Evolutionary conservation across 2,329 filamentous ascomycete species (phyloP).

Genomic region (Tolypocladium tundrense): DNA sequence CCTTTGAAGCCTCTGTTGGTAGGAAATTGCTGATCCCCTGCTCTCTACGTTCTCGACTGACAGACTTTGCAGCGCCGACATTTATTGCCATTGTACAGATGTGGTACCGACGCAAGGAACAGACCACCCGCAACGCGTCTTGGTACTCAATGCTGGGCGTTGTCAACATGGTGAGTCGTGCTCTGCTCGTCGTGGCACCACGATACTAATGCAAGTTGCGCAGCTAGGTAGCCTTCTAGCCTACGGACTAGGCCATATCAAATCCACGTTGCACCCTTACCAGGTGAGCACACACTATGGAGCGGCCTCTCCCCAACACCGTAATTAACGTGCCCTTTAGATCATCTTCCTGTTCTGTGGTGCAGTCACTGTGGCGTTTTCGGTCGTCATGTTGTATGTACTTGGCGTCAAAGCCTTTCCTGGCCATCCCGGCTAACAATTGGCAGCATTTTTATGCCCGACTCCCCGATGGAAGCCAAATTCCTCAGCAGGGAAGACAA

Average conservation of each 20-base stretch:
- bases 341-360: conserved; percentile 48
- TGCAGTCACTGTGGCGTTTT: conserved; percentile 35
- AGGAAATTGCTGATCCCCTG: accelerated
- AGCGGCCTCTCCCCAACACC: not conserved
- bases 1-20: conserved; percentile 39
- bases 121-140: conserved; percentile 43
- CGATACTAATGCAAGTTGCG: conserved; percentile 1
- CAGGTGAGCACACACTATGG: conserved; percentile 25
- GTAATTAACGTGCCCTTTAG: conserved; percentile 10
- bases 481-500: conserved; percentile 41
- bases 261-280: conserved; percentile 33
- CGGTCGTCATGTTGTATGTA: conserved; percentile 27
- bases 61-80: conserved; percentile 23
- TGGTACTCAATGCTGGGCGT: conserved; percentile 55
- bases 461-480: conserved; percentile 38
- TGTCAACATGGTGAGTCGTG: conserved; percentile 34
- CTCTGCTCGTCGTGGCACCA: not conserved
- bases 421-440: not conserved
- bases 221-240: conserved; percentile 43
- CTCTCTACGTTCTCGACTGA: not conserved
- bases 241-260: conserved; percentile 48
- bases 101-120: conserved; percentile 52
- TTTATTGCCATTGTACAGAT: conserved; percentile 49
- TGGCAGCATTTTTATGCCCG: conserved; percentile 29
- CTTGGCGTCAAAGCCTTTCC: not conserved